A percentile compares a stretch with the other conserved stretches of the same genome.
Evolutionary conservation across 1,139 yeast genomes (phyloP).

Genomic region (Kurtzmaniella natalensis): DNA sequence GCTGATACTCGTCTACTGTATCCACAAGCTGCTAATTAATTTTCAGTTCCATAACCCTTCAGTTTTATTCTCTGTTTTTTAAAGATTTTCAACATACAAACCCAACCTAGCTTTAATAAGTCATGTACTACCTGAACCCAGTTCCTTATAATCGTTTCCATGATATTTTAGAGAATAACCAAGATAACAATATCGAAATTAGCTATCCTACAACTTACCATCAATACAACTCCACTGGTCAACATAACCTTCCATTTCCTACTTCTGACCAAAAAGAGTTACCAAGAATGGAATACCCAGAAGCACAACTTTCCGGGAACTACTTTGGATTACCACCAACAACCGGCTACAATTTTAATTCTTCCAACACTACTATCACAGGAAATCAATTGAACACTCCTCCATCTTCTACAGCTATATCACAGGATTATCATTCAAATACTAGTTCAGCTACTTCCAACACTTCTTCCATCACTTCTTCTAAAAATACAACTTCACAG

Average conservation of each 20-base stretch:
- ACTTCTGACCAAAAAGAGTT: neutral
- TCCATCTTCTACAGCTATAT: neutral
- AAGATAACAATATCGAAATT: no score
- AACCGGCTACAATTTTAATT: no score
- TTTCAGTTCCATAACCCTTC: no score
- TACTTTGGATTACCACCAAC: no score
- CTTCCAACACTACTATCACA: no score
- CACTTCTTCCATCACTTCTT: neutral
- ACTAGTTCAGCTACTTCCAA: neutral
- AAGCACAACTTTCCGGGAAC: neutral
- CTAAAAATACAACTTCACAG: neutral
- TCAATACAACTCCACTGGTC: slow-evolving; percentile 1
- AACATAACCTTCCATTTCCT: neutral
- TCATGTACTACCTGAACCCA: slow-evolving; percentile 8
- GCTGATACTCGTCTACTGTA: no score
- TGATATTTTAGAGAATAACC: slow-evolving; percentile 5
- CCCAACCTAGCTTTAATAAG: no score
- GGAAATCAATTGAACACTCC: no score
- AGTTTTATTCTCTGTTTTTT: no score
- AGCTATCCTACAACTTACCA: slow-evolving; percentile 1
- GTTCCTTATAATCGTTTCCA: slow-evolving; percentile 6
- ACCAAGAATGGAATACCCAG: slow-evolving; percentile 2
- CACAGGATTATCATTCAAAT: no score
- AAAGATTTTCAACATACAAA: no score
- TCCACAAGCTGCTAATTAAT: no score